These are phyloP conservation scores for Trichoderma aggressivum DNA, from an alignment of 2,329 filamentous ascomycete species.

Conservation along the genomic window DNA sequence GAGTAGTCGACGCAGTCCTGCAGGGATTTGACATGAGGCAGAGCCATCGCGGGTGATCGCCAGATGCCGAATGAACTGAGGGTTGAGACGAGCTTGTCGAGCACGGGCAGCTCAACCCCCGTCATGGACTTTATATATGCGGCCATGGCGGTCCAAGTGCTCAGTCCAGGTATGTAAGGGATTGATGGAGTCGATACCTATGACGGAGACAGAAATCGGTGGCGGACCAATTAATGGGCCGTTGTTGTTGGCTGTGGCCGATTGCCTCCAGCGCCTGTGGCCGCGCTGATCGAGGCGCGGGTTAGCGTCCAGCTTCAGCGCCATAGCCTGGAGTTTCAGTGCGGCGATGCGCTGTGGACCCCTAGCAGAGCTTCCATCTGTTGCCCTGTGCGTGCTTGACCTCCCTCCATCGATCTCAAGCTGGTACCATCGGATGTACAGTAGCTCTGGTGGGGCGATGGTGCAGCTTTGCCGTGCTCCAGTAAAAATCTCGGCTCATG, in stretches of 20 bases:
- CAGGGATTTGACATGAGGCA: constrained; percentile 68
- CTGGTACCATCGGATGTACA: background rate
- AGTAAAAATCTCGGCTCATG: background rate
- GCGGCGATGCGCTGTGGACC: background rate
- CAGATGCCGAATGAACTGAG: background rate
- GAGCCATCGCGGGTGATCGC: constrained; percentile 50
- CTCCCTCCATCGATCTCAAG: too few relatives aligned
- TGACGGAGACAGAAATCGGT: background rate
- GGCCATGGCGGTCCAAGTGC: background rate
- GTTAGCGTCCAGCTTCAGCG: background rate
- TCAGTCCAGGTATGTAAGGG: background rate
- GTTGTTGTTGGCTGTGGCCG: background rate
- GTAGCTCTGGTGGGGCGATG: background rate
- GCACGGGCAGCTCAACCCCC: background rate
- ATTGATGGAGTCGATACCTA: background rate
- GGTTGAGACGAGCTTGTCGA: background rate
- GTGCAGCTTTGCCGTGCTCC: background rate
- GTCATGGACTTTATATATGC: constrained; percentile 14
- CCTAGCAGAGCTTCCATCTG: background rate
- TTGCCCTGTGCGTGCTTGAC: too few relatives aligned
- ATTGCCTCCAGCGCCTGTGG: background rate
- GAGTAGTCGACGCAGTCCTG: constrained; percentile 73
- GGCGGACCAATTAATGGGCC: constrained; percentile 12
- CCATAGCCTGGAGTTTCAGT: background rate
- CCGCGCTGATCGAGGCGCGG: constrained; percentile 3